phyloP scores from a whole-genome alignment of 345 rosid genomes.

The Raphanus raphanistrum region DNA sequence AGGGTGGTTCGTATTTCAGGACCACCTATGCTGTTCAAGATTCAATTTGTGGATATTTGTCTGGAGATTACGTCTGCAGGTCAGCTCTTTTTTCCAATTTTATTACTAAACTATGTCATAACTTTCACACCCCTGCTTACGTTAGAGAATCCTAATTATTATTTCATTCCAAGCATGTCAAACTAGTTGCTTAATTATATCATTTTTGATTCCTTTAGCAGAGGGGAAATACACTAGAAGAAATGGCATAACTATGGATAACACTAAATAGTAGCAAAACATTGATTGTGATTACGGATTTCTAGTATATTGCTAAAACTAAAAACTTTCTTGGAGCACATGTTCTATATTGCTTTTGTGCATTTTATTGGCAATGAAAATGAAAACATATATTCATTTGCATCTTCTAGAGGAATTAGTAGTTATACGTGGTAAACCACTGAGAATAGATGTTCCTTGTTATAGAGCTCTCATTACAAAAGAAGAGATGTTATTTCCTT shows the following conservation, averaged over 20 bases:
- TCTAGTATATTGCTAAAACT: background rate
- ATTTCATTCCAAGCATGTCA: conserved; percentile 29
- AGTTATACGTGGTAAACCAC: background rate
- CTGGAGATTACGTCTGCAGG: conserved; percentile 38
- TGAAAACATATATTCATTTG: background rate
- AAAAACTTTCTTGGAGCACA: background rate
- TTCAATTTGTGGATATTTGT: conserved; percentile 34
- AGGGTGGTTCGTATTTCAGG: conserved; percentile 30
- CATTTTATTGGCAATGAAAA: conserved; percentile 10
- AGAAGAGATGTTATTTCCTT: background rate
- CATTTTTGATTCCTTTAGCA: conserved; percentile 27
- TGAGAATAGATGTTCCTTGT: conserved; percentile 10
- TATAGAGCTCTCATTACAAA: conserved; percentile 12
- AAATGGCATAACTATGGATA: conserved; percentile 4
- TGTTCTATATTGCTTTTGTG: background rate
- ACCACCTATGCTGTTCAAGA: conserved; percentile 36
- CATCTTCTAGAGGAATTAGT: background rate
- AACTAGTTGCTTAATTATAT: conserved; percentile 27
- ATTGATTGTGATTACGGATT: background rate
- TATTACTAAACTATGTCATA: conserved; percentile 35
- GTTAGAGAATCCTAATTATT: conserved; percentile 36
- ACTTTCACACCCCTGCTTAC: conserved; percentile 37
- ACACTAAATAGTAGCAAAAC: background rate
- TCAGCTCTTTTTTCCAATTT: conserved; percentile 31
- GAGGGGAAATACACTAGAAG: conserved; percentile 9